Conservation (phyloP, 1,284 basidiomycete genomes). For the Sanghuangporus sanghuang region DNA sequence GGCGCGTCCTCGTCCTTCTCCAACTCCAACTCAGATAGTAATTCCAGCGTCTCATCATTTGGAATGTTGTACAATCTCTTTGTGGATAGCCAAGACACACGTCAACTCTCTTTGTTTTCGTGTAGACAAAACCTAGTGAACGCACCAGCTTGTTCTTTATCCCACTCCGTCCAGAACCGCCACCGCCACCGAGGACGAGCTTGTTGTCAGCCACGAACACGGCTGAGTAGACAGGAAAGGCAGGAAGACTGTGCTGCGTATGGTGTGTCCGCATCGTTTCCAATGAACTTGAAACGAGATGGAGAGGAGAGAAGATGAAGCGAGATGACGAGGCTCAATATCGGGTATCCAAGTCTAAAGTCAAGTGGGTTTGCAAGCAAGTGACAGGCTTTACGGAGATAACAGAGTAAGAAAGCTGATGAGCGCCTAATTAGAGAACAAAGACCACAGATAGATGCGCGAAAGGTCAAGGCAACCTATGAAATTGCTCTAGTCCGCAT, state of each 20-base stretch:
- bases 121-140: constrained; percentile 15
- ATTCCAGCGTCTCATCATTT: constrained; percentile 51
- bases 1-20: constrained; percentile 84
- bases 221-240: constrained; percentile 85
- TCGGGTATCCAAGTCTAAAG: neutral
- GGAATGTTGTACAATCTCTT: constrained; percentile 73
- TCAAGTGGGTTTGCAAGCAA: neutral
- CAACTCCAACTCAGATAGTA: constrained; percentile 68
- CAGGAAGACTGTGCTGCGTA: constrained; percentile 64
- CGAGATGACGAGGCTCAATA: neutral
- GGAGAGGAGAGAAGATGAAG: neutral
- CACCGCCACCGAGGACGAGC: constrained; percentile 88
- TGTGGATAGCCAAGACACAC: neutral
- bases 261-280: constrained; percentile 71
- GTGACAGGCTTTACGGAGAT: neutral
- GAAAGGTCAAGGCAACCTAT: neutral
- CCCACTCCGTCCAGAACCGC: constrained; percentile 73
- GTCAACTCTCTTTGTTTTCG: neutral
- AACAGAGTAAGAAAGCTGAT: neutral
- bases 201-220: constrained; percentile 71
- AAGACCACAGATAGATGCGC: neutral
- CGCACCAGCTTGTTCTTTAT: constrained; percentile 90
- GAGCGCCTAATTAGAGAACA: neutral
- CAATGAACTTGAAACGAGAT: neutral
- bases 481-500: no score